Conservation (phyloP, 129 eudicot species). For the Pittosporum tobira region DNA sequence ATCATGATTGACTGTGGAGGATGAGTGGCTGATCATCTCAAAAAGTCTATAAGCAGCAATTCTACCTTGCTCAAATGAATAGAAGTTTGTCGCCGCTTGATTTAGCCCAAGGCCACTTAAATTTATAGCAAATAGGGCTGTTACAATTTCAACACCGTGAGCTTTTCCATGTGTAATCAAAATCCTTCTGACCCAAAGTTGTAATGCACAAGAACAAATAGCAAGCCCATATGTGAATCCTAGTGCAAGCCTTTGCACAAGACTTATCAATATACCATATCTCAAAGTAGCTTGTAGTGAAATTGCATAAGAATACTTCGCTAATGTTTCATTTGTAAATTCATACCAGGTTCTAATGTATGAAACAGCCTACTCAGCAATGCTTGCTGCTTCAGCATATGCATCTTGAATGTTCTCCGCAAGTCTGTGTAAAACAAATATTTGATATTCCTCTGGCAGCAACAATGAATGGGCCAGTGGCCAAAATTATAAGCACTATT, state of each 20-base stretch:
- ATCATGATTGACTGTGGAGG: constrained; percentile 53
- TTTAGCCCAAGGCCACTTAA: constrained; percentile 86
- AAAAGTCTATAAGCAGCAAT: too few species aligned
- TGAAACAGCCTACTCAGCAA: constrained; percentile 89
- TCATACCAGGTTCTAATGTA: constrained; percentile 71
- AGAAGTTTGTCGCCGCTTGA: constrained; percentile 93
- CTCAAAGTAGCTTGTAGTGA: constrained; percentile 86
- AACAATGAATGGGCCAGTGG: too few species aligned
- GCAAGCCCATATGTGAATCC: constrained; percentile 93
- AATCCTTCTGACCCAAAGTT: constrained; percentile 85
- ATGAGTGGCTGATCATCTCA: too few species aligned
- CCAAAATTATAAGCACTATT: too few species aligned
- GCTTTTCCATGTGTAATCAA: constrained; percentile 65
- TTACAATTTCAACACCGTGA: constrained; percentile 76
- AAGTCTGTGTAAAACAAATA: too few species aligned
- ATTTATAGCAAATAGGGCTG: constrained; percentile 78
- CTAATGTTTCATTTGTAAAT: constrained; percentile 81
- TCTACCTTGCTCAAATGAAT: too few species aligned
- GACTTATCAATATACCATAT: constrained; percentile 87
- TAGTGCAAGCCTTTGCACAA: constrained; percentile 92
- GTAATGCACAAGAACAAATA: constrained; percentile 89
- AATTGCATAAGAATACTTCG: constrained; percentile 86
- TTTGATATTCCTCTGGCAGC: constrained; percentile 98
- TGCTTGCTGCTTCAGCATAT: too few species aligned
- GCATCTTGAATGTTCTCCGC: too few species aligned